These are phyloP conservation scores for Aureobasidium sp. DNA, from an alignment of 2,329 filamentous ascomycete genomes.

Conservation along the genomic window DNA sequence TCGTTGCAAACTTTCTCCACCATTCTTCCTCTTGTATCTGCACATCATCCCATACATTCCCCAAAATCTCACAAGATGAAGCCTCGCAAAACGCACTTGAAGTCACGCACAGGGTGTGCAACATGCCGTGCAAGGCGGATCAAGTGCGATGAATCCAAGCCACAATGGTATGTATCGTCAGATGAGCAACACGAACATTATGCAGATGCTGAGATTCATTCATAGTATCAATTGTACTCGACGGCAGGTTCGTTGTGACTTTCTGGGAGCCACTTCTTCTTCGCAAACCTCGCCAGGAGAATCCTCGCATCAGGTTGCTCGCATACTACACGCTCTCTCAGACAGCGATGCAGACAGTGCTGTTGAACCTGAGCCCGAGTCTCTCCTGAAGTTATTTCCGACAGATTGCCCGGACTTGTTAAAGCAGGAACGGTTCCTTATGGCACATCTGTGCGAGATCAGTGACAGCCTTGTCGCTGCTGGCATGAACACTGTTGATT, in stretches of 20 bases:
- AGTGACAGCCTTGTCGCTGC: not conserved
- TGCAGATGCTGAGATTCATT: not conserved
- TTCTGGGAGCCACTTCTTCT: not conserved
- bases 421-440: slow-evolving; percentile 4
- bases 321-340: not conserved
- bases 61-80: not conserved
- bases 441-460: not conserved
- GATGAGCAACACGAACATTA: not conserved
- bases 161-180: slow-evolving; percentile 4
- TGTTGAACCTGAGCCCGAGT: not conserved
- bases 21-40: not conserved
- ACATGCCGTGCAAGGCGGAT: not conserved
- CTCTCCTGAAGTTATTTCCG: not conserved
- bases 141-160: slow-evolving; percentile 9
- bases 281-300: not conserved
- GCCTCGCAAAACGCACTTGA: slow-evolving; percentile 9
- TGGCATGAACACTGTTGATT: not conserved
- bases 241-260: slow-evolving; percentile 6
- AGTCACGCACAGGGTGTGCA: slow-evolving; percentile 6
- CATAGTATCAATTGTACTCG: slow-evolving; percentile 6
- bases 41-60: not conserved
- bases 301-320: not conserved
- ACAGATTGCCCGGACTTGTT: not conserved
- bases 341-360: not conserved
- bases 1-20: not conserved